These are phyloP conservation scores for Aspergillus luchuensis DNA, from an alignment of 2,329 filamentous ascomycete species.

Conservation along the genomic window DNA sequence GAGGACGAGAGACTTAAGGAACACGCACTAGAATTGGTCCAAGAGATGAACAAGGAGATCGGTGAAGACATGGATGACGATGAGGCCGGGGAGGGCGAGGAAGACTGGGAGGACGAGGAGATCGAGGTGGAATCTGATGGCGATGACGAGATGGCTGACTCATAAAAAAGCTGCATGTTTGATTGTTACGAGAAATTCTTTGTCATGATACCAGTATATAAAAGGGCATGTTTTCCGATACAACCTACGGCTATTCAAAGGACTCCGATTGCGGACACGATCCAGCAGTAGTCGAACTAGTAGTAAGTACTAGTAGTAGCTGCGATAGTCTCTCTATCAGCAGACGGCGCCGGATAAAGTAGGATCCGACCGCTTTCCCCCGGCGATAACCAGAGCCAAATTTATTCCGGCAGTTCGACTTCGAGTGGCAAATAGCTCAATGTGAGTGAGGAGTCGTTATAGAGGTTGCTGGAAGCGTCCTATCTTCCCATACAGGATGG, in stretches of 20 bases:
- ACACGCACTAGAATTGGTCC: conserved; percentile 47
- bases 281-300: neutral
- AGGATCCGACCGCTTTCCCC: conserved; percentile 28
- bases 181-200: conserved; percentile 24
- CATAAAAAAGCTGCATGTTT: conserved; percentile 36
- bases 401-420: conserved; percentile 27
- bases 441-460: conserved; percentile 33
- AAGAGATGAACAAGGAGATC: conserved; percentile 63
- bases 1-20: conserved; percentile 54
- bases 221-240: conserved; percentile 14
- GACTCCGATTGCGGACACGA: neutral
- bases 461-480: conserved; percentile 36
- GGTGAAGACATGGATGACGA: conserved; percentile 61
- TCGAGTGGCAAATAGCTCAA: conserved; percentile 33
- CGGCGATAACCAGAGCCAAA: conserved; percentile 30
- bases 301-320: neutral
- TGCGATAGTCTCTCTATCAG: conserved; percentile 9
- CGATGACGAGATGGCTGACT: conserved; percentile 58
- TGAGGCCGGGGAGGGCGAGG: conserved; percentile 59
- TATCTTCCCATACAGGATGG: conserved; percentile 40
- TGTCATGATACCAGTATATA: conserved; percentile 37
- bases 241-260: neutral
- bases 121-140: conserved; percentile 57
- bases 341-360: conserved; percentile 34
- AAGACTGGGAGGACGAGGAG: conserved; percentile 54